phyloP scores from a whole-genome alignment of 2,329 filamentous ascomycete genomes.

The Teratosphaeria epicoccoides region DNA sequence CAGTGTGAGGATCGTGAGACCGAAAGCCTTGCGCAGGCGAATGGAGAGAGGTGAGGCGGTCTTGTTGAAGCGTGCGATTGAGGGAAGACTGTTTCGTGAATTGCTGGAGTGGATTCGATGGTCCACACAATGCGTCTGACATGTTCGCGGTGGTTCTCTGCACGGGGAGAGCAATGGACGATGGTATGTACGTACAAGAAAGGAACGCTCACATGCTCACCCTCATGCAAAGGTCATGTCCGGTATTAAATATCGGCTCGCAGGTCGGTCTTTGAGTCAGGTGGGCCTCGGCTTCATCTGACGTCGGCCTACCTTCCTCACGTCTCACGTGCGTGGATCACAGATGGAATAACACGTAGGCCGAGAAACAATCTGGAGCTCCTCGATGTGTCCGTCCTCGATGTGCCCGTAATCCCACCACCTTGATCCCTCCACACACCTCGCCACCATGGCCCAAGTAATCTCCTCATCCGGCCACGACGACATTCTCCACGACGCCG shows the following conservation, averaged over 20 bases:
- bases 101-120: slow-evolving; percentile 63
- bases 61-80: slow-evolving; percentile 63
- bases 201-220: not conserved
- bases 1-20: slow-evolving; percentile 44
- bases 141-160: slow-evolving; percentile 31
- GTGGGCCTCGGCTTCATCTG: not conserved
- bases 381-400: too few species aligned
- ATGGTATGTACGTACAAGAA: not conserved
- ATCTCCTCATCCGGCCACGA: slow-evolving; percentile 84
- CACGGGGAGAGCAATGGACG: not conserved
- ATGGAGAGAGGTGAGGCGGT: slow-evolving; percentile 49
- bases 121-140: slow-evolving; percentile 61
- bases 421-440: not conserved
- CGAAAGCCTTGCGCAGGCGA: slow-evolving; percentile 49
- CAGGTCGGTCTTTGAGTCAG: not conserved
- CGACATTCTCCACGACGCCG: slow-evolving; percentile 99
- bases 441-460: slow-evolving; percentile 53
- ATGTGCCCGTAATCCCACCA: not conserved
- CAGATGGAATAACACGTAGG: not conserved
- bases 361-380: not conserved
- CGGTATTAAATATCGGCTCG: not conserved
- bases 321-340: too few species aligned
- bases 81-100: slow-evolving; percentile 59
- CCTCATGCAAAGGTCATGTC: not conserved
- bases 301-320: not conserved